Percentiles rank a stretch among this genome's conserved stretches.
Conservation (phyloP, 2,329 filamentous ascomycete species). For the Trichophyton verrucosum region DNA sequence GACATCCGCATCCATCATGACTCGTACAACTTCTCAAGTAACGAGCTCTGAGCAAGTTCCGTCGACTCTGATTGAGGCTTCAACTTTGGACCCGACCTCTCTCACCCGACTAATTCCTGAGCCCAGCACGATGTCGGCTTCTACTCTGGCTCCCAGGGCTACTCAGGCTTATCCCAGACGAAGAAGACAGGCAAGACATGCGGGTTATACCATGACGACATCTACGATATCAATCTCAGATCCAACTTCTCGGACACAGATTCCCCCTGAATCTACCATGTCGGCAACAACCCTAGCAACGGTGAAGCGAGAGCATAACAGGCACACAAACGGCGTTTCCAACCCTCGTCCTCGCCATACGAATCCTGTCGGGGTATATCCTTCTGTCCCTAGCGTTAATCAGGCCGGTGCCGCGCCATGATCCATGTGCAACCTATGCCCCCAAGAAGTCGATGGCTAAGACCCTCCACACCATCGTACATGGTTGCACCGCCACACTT, state of each 20-base stretch:
- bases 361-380: too few species aligned
- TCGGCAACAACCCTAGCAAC: not conserved
- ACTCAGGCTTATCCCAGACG: not conserved
- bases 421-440: not conserved
- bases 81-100: not conserved
- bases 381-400: too few species aligned
- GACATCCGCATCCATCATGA: too few species aligned
- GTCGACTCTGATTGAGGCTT: too few species aligned
- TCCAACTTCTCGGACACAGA: not conserved
- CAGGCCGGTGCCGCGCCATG: not conserved
- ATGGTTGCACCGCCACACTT: too few species aligned
- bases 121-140: not conserved
- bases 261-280: not conserved
- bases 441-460: too few species aligned
- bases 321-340: not conserved
- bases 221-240: not conserved
- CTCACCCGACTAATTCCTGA: not conserved
- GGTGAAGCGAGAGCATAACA: not conserved
- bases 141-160: not conserved
- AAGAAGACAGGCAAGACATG: not conserved
- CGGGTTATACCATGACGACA: not conserved
- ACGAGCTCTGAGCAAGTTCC: too few species aligned
- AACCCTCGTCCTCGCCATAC: too few species aligned
- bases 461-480: too few species aligned
- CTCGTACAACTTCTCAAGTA: too few species aligned